phyloP scores from a whole-genome alignment of 1,139 yeast species.

The Ashbya aceris region DNA sequence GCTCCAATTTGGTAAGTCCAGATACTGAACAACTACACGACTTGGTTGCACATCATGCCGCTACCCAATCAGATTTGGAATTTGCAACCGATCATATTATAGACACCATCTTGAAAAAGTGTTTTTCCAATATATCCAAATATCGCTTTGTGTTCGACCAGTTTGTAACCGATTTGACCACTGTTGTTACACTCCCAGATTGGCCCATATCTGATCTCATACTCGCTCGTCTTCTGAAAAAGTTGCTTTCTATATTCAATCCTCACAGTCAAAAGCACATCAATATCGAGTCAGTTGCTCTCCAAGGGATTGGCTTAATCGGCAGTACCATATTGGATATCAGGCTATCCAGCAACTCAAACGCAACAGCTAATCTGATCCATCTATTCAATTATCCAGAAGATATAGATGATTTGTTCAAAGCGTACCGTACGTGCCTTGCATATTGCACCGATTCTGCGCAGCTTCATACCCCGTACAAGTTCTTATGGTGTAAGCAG shows the following conservation, averaged over 20 bases:
- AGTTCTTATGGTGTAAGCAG: constrained; percentile 16
- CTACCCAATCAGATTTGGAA: constrained; percentile 6
- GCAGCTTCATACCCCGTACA: constrained; percentile 4
- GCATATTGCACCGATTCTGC: constrained; percentile 1
- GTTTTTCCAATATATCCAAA: constrained; percentile 34
- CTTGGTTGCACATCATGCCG: constrained; percentile 8
- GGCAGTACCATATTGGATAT: constrained; percentile 40
- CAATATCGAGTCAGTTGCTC: constrained; percentile 38
- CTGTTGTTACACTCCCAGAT: constrained; percentile 43
- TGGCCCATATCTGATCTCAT: constrained; percentile 52
- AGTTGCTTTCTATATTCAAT: constrained; percentile 32
- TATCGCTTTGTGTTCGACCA: constrained; percentile 39
- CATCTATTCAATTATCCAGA: constrained; percentile 22
- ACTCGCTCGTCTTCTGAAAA: constrained; percentile 36
- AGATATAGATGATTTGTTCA: constrained; percentile 11
- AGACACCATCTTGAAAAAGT: constrained; percentile 33
- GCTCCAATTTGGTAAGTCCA: constrained; percentile 3
- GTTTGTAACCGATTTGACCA: constrained; percentile 47
- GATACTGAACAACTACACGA: constrained; percentile 4
- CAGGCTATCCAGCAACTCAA: constrained; percentile 12
- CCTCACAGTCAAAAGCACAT: constrained; percentile 32
- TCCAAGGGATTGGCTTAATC: constrained; percentile 49
- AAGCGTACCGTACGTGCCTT: constrained; percentile 14
- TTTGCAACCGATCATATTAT: constrained; percentile 32
- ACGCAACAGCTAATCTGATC: constrained; percentile 16